phyloP scores from a whole-genome alignment of 148 eudicot species.

The Fagopyrum homotropicum region DNA sequence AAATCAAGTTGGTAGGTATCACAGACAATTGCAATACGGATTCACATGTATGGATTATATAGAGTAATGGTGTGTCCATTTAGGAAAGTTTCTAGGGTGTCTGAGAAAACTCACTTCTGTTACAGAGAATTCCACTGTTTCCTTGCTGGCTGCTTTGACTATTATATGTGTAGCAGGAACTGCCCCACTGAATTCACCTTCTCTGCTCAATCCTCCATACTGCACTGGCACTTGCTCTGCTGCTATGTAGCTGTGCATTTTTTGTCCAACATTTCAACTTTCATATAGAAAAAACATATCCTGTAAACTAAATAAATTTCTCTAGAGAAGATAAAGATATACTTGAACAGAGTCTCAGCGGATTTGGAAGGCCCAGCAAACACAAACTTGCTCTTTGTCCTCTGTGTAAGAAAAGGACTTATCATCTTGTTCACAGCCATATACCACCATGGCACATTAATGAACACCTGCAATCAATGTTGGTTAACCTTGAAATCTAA shows the following conservation, averaged over 20 bases:
- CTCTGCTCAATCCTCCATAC: constrained; percentile 29
- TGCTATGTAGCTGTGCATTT: constrained; percentile 23
- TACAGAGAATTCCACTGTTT: constrained; percentile 32
- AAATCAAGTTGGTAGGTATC: no score
- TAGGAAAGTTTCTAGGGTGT: not conserved
- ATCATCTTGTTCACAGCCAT: constrained; percentile 57
- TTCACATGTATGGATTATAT: not conserved
- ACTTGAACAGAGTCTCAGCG: constrained; percentile 67
- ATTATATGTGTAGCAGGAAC: constrained; percentile 24
- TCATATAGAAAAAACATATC: not conserved
- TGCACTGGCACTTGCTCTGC: constrained; percentile 32
- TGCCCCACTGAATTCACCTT: constrained; percentile 21
- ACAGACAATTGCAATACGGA: not conserved
- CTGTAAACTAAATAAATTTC: not conserved
- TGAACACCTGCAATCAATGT: constrained; percentile 38
- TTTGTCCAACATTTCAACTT: not conserved
- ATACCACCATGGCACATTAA: constrained; percentile 88
- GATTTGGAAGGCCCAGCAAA: constrained; percentile 64
- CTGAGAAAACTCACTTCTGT: constrained; percentile 25
- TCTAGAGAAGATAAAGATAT: constrained; percentile 11
- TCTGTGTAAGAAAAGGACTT: constrained; percentile 51
- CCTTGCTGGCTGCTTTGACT: constrained; percentile 24
- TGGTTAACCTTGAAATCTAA: not conserved
- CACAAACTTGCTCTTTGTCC: constrained; percentile 83
- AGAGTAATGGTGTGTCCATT: no score